Conservation (phyloP, 176 grass and related monocot genomes). For the Zea mays region DNA sequence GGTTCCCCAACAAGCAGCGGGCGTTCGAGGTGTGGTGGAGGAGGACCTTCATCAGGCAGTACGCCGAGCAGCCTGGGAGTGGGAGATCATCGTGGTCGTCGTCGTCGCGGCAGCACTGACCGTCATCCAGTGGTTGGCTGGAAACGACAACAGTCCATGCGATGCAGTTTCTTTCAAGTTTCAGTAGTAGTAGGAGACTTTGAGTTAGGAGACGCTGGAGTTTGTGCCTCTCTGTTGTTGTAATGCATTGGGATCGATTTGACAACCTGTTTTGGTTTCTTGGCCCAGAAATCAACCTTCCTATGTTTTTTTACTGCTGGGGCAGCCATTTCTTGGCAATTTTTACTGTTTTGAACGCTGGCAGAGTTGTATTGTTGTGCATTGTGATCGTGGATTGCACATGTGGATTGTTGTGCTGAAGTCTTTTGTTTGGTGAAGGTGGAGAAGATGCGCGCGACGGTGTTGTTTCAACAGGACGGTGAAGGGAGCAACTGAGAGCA, state of each 20-base stretch:
- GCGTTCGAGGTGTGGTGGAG: constrained; percentile 96
- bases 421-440: constrained; percentile 34
- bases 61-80: constrained; percentile 11
- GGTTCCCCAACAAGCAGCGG: constrained; percentile 79
- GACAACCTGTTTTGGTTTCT: neutral
- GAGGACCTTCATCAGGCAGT: constrained; percentile 81
- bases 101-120: constrained; percentile 8
- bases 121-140: neutral
- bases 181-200: neutral
- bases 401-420: neutral
- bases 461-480: too few relatives aligned
- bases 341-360: too few relatives aligned
- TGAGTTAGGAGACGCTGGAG: neutral
- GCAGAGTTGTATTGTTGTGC: neutral
- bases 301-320: neutral
- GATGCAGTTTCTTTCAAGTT: neutral
- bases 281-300: constrained; percentile 7
- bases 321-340: neutral
- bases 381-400: constrained; percentile 1
- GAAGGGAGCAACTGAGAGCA: too few relatives aligned
- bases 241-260: constrained; percentile 4
- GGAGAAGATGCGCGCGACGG: constrained; percentile 27
- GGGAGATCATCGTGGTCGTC: constrained; percentile 18
- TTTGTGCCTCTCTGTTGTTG: constrained; percentile 15
- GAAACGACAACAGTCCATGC: neutral